Evolutionary conservation across 78 protist genomes (phyloP).

Genomic region (Fonticula alba): DNA sequence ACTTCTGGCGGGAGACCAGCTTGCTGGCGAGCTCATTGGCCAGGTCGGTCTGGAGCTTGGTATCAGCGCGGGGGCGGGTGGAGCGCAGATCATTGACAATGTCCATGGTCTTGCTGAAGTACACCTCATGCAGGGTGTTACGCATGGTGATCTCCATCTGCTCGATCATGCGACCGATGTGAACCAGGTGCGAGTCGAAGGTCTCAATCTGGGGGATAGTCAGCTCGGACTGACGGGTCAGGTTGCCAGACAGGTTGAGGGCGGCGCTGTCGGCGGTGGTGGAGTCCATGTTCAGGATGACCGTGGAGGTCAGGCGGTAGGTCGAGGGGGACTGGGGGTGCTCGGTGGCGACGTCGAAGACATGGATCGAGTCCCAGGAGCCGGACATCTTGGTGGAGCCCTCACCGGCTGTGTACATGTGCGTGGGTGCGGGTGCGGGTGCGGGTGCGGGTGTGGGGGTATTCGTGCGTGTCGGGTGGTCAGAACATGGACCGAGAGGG

Average conservation of each 20-base stretch:
- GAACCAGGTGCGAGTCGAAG: slow-evolving; percentile 50
- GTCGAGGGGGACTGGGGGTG: no score
- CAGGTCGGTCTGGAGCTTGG: background rate
- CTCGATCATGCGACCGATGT: slow-evolving; percentile 88
- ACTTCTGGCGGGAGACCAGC: no score
- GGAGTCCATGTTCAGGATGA: slow-evolving; percentile 71
- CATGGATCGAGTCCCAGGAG: slow-evolving; percentile 88
- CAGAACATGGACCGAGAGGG: background rate
- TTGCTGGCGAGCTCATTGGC: background rate
- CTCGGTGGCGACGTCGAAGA: slow-evolving; percentile 51
- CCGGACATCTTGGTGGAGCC: slow-evolving; percentile 54
- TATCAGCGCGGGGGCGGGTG: background rate
- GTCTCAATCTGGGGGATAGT: slow-evolving; percentile 24
- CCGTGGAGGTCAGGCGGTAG: slow-evolving; percentile 79
- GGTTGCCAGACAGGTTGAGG: slow-evolving; percentile 56
- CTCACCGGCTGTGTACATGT: slow-evolving; percentile 8
- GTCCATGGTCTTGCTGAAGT: slow-evolving; percentile 86
- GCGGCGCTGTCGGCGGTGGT: slow-evolving; percentile 30
- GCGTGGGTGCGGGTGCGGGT: background rate
- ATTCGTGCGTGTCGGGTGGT: no score
- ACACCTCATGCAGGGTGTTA: slow-evolving; percentile 60
- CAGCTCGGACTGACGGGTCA: slow-evolving; percentile 54
- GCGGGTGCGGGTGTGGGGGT: background rate
- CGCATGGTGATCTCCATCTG: slow-evolving; percentile 76
- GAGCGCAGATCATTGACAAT: slow-evolving; percentile 30